Evolutionary conservation across 2,329 filamentous ascomycete genomes (phyloP).

Genomic region (Calonectria ilicicola): DNA sequence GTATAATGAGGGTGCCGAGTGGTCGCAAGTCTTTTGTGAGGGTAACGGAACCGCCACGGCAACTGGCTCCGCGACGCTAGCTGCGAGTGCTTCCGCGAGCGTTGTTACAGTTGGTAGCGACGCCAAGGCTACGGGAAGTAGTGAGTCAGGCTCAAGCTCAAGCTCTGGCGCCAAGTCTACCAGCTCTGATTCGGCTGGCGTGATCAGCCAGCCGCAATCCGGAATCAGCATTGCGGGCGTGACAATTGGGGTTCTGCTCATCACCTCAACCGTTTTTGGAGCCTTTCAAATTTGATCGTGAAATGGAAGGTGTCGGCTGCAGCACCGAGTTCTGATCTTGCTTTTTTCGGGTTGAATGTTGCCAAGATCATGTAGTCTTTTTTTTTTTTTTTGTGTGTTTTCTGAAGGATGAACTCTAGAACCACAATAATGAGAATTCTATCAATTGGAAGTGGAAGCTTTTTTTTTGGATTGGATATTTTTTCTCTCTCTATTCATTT

Average conservation of each 20-base stretch:
- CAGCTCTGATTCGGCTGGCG: slow-evolving; percentile 32
- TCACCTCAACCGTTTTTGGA: slow-evolving; percentile 47
- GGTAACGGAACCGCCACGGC: slow-evolving; percentile 52
- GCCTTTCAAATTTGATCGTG: slow-evolving; percentile 38
- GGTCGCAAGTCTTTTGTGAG: slow-evolving; percentile 58
- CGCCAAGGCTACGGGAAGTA: neutral
- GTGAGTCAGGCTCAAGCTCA: slow-evolving; percentile 15
- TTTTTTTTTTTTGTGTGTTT: neutral
- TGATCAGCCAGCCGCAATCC: slow-evolving; percentile 32
- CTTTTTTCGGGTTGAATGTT: neutral
- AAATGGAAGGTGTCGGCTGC: neutral
- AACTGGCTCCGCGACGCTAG: slow-evolving; percentile 33
- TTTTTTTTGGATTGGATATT: too few species aligned
- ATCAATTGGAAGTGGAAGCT: neutral
- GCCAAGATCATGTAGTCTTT: neutral
- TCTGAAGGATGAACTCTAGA: neutral
- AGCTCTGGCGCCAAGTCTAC: slow-evolving; percentile 14
- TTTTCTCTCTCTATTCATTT: neutral
- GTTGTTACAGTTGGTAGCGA: slow-evolving; percentile 39
- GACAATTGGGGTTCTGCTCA: slow-evolving; percentile 50
- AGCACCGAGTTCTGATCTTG: neutral
- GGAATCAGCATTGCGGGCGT: slow-evolving; percentile 47
- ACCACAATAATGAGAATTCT: neutral
- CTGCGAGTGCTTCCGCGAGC: slow-evolving; percentile 46
- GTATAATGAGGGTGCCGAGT: slow-evolving; percentile 48